phyloP scores from a whole-genome alignment of 1,139 yeast species.

The Taiozyma sp. region DNA sequence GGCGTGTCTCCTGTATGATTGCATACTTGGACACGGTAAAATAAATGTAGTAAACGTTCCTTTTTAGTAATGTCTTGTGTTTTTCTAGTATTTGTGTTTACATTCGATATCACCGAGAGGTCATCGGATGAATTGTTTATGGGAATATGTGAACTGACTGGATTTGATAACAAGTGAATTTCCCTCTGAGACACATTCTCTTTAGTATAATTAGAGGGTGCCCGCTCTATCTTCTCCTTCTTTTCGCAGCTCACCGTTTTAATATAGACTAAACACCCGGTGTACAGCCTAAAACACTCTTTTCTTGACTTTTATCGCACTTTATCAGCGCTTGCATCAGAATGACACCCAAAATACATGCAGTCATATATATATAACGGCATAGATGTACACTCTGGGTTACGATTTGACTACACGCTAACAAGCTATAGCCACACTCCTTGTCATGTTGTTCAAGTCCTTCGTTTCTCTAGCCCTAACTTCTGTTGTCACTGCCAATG shows the following conservation, averaged over 20 bases:
- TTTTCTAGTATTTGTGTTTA: background rate
- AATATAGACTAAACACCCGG: background rate
- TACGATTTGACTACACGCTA: too few species aligned
- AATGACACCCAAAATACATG: background rate
- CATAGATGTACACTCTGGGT: too few species aligned
- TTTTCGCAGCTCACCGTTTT: background rate
- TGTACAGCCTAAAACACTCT: background rate
- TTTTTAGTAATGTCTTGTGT: background rate
- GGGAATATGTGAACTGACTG: too few species aligned
- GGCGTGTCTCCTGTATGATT: too few species aligned
- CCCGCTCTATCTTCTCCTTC: background rate
- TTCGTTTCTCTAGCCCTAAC: constrained; percentile 22
- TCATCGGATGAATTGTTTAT: background rate
- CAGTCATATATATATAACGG: background rate
- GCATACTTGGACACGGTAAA: background rate
- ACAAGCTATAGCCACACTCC: constrained; percentile 9
- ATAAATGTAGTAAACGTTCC: background rate
- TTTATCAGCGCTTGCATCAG: background rate
- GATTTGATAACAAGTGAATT: too few species aligned
- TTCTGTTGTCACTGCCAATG: constrained; percentile 3
- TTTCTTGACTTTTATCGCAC: background rate
- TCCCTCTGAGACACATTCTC: too few species aligned
- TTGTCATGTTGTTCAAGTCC: constrained; percentile 3
- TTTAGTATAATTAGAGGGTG: too few species aligned
- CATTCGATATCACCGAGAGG: background rate